A percentile compares a stretch with the other conserved stretches of the same genome.
Conservation (phyloP, 2,329 filamentous ascomycete species). For the Gnomoniopsis smithogilvyi region DNA sequence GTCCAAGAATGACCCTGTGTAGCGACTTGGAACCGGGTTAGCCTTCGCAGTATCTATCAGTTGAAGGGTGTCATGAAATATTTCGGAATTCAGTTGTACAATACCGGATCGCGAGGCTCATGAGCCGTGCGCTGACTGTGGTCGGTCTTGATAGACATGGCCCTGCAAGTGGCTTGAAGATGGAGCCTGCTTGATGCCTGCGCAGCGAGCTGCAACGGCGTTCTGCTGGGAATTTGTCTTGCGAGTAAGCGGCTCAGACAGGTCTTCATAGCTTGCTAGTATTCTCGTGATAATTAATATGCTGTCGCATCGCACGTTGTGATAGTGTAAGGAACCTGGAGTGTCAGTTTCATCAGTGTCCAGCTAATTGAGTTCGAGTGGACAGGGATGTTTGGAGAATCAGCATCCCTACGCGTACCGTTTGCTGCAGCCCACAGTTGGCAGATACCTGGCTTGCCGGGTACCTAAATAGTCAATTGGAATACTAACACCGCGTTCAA, state of each 20-base stretch:
- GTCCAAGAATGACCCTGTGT: constrained; percentile 57
- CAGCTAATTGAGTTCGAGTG: too few relatives aligned
- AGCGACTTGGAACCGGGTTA: constrained; percentile 38
- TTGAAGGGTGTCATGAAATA: background rate
- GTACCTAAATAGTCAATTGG: too few relatives aligned
- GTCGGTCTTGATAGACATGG: constrained; percentile 27
- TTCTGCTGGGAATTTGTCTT: too few relatives aligned
- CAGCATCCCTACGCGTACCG: too few relatives aligned
- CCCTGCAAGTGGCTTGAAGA: background rate
- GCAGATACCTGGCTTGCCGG: too few relatives aligned
- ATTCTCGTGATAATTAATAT: too few relatives aligned
- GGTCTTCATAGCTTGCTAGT: background rate
- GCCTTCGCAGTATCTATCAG: background rate
- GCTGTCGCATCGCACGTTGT: too few relatives aligned
- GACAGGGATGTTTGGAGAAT: too few relatives aligned
- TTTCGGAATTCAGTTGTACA: background rate
- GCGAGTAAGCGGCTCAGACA: background rate
- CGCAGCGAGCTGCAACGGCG: background rate
- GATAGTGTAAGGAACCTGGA: too few relatives aligned
- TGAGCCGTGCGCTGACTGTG: constrained; percentile 72
- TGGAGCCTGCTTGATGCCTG: background rate
- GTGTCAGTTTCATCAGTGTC: too few relatives aligned
- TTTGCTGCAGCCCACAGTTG: too few relatives aligned
- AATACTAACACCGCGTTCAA: too few relatives aligned
- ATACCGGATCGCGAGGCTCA: constrained; percentile 65